These are phyloP conservation scores for Sporothrix luriei DNA, from an alignment of 2,329 filamentous ascomycete species.

Conservation along the genomic window DNA sequence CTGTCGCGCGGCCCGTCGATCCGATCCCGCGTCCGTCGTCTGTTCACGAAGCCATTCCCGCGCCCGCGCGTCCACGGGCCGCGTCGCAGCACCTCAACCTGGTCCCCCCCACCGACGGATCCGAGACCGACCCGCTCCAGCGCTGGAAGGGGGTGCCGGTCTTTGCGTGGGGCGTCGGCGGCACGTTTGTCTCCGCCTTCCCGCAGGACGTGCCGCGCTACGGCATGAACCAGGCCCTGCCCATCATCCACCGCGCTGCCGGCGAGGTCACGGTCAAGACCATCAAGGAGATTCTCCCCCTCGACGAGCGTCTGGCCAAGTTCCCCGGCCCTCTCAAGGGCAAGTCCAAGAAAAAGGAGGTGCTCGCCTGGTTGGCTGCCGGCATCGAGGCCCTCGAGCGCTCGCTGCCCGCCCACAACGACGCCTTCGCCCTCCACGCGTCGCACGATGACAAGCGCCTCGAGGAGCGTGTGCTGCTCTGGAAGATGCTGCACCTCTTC, in stretches of 20 bases:
- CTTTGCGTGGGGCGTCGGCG: conserved; percentile 85
- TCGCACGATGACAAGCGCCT: conserved; percentile 68
- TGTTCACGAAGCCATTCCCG: conserved; percentile 49
- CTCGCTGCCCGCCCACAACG: conserved; percentile 54
- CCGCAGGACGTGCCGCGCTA: conserved; percentile 88
- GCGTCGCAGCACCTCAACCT: conserved; percentile 61
- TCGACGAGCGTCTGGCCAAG: conserved; percentile 71
- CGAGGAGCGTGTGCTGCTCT: conserved; percentile 79
- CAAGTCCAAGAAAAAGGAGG: conserved; percentile 95
- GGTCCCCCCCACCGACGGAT: conserved; percentile 65
- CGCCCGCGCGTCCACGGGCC: conserved; percentile 48
- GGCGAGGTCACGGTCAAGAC: conserved; percentile 80
- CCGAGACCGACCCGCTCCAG: conserved; percentile 74
- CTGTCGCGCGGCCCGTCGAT: conserved; percentile 45
- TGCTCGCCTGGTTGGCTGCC: conserved; percentile 73
- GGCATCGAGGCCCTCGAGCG: conserved; percentile 76
- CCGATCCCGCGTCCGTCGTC: conserved; percentile 58
- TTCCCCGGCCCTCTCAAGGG: conserved; percentile 89
- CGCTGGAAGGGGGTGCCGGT: conserved; percentile 90
- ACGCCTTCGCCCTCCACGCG: conserved; percentile 53
- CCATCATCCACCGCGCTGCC: conserved; percentile 78
- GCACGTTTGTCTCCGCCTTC: conserved; percentile 79
- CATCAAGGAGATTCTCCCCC: conserved; percentile 71
- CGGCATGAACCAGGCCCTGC: conserved; percentile 68
- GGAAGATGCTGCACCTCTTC: conserved; percentile 80